Evolutionary conservation across 331 rosid genomes (phyloP).

Genomic region (Quercus tomentella): DNA sequence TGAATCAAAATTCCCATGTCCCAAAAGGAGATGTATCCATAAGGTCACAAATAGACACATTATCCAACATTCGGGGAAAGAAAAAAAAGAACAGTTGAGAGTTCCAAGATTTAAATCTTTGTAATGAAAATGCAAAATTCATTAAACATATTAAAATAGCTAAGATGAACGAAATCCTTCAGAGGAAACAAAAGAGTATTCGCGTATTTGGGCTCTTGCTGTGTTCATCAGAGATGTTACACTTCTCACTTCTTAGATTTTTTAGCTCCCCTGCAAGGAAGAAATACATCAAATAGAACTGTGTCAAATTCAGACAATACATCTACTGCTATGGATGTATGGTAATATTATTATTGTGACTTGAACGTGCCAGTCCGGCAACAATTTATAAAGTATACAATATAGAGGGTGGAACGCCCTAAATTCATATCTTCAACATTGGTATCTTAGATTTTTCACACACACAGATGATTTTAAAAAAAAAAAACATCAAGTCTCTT

Average conservation of each 20-base stretch:
- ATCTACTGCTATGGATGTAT: no score
- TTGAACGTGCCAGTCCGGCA: neutral
- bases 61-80: neutral
- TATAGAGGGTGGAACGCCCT: neutral
- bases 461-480: neutral
- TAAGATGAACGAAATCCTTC: slow-evolving; percentile 1
- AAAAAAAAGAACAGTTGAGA: slow-evolving; percentile 1
- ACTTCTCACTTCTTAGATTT: slow-evolving; percentile 34
- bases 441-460: neutral
- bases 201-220: neutral
- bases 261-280: slow-evolving; percentile 27
- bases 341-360: neutral
- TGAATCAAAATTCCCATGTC: neutral
- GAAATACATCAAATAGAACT: neutral
- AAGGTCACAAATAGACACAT: slow-evolving; percentile 9
- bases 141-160: neutral
- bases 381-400: neutral
- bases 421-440: neutral
- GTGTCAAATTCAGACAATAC: neutral
- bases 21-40: neutral
- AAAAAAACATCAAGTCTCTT: neutral
- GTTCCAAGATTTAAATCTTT: slow-evolving; percentile 1
- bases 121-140: slow-evolving; percentile 5
- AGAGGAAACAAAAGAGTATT: neutral
- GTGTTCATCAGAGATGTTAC: neutral